Evolutionary conservation across 2,329 filamentous ascomycete species (phyloP).

Genomic region (Nothomitra cinnamomea): DNA sequence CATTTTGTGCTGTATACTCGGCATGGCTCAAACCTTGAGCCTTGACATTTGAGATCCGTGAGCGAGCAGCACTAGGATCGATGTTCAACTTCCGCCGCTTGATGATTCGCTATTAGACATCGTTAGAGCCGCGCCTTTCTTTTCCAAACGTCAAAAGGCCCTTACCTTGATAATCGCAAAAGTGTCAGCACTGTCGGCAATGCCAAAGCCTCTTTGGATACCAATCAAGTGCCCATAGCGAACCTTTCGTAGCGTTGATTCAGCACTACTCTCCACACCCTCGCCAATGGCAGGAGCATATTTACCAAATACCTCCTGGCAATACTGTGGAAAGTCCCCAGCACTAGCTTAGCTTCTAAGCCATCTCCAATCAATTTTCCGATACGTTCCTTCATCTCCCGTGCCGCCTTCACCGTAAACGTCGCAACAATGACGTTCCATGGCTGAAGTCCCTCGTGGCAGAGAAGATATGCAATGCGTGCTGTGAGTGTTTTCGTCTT

Average conservation of each 20-base stretch:
- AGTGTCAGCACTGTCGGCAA: slow-evolving; percentile 73
- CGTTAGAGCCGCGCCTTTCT: neutral
- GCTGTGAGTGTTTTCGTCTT: slow-evolving; percentile 94
- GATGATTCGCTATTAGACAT: slow-evolving; percentile 42
- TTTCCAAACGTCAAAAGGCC: too few species aligned
- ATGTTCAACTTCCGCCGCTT: slow-evolving; percentile 53
- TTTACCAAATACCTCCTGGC: slow-evolving; percentile 63
- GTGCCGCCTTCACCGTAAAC: slow-evolving; percentile 89
- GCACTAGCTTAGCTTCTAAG: slow-evolving; percentile 56
- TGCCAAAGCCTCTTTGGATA: slow-evolving; percentile 68
- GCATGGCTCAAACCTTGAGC: slow-evolving; percentile 34
- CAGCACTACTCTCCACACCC: too few species aligned
- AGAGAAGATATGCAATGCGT: slow-evolving; percentile 75
- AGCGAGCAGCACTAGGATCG: slow-evolving; percentile 52
- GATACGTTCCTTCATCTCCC: slow-evolving; percentile 84
- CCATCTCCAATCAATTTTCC: slow-evolving; percentile 63
- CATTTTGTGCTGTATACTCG: slow-evolving; percentile 22
- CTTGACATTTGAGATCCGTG: slow-evolving; percentile 54
- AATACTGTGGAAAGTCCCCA: slow-evolving; percentile 93
- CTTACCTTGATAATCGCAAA: slow-evolving; percentile 51
- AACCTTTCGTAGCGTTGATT: neutral
- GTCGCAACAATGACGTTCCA: slow-evolving; percentile 88
- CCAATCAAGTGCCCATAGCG: slow-evolving; percentile 70
- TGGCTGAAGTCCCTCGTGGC: slow-evolving; percentile 53
- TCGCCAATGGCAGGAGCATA: neutral